These are phyloP conservation scores for Candida labiduridarum DNA, from an alignment of 1,139 yeast genomes.

Conservation along the genomic window DNA sequence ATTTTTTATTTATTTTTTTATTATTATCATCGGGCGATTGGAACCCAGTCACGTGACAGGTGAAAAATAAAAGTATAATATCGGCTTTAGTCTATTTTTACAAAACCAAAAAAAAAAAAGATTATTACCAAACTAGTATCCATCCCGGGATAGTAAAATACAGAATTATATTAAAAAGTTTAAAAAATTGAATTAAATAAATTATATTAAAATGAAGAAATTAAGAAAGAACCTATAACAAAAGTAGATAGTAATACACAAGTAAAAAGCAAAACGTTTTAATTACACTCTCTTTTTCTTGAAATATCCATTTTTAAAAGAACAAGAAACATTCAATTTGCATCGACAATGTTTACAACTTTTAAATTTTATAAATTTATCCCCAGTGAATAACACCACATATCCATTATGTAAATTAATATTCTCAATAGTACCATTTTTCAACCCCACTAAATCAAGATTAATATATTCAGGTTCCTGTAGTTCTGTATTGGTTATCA, in stretches of 20 bases:
- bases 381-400: slow-evolving; percentile 22
- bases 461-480: slow-evolving; percentile 3
- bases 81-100: too few relatives aligned
- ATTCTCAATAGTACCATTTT: not conserved
- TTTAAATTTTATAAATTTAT: slow-evolving; percentile 49
- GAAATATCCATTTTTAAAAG: slow-evolving; percentile 57
- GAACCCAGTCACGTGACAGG: too few relatives aligned
- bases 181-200: too few relatives aligned
- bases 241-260: not conserved
- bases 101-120: too few relatives aligned
- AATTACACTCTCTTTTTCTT: not conserved
- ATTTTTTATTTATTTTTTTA: too few relatives aligned
- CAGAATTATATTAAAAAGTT: too few relatives aligned
- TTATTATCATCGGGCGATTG: too few relatives aligned
- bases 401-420: slow-evolving; percentile 2
- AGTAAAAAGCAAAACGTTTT: not conserved
- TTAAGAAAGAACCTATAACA: not conserved
- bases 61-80: too few relatives aligned
- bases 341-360: slow-evolving; percentile 52
- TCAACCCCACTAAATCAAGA: slow-evolving; percentile 4
- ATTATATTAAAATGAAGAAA: too few relatives aligned
- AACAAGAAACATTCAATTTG: slow-evolving; percentile 44
- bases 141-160: too few relatives aligned
- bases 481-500: slow-evolving; percentile 19
- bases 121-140: too few relatives aligned